Conservation (phyloP, 1,284 basidiomycete genomes). For the Sporisorium scitamineum region DNA sequence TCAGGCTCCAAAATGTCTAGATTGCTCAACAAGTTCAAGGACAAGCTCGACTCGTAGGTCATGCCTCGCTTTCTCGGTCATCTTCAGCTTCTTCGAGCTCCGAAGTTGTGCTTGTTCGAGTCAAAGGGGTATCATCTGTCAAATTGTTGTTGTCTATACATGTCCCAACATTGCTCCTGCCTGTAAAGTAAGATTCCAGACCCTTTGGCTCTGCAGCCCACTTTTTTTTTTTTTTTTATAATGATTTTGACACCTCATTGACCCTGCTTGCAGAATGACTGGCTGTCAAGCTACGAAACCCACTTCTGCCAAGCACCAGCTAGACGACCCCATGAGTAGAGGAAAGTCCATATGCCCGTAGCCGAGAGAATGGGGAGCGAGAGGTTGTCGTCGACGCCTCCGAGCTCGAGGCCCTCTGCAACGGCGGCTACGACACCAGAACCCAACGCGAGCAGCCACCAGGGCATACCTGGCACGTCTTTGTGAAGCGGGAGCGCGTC, state of each 20-base stretch:
- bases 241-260: no score
- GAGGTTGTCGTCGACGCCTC: slow-evolving; percentile 89
- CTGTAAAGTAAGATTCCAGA: neutral
- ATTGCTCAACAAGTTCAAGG: slow-evolving; percentile 31
- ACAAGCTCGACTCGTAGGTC: slow-evolving; percentile 34
- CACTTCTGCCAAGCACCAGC: slow-evolving; percentile 34
- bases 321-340: slow-evolving; percentile 58
- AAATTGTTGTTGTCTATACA: neutral
- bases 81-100: neutral
- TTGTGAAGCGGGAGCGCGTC: slow-evolving; percentile 29
- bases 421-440: slow-evolving; percentile 69
- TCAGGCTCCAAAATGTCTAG: slow-evolving; percentile 21
- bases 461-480: slow-evolving; percentile 59
- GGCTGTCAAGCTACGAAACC: slow-evolving; percentile 16
- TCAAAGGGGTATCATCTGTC: neutral
- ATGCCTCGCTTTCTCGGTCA: neutral
- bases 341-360: slow-evolving; percentile 76
- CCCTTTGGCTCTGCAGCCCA: neutral
- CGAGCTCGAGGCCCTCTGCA: slow-evolving; percentile 77
- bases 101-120: neutral
- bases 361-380: slow-evolving; percentile 92
- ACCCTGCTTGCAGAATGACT: no score
- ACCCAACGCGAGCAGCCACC: slow-evolving; percentile 48
- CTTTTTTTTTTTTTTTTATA: no score
- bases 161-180: neutral